These are phyloP conservation scores for Cyclospora cayetanensis DNA, from an alignment of 169 alveolate genomes.

Conservation along the genomic window DNA sequence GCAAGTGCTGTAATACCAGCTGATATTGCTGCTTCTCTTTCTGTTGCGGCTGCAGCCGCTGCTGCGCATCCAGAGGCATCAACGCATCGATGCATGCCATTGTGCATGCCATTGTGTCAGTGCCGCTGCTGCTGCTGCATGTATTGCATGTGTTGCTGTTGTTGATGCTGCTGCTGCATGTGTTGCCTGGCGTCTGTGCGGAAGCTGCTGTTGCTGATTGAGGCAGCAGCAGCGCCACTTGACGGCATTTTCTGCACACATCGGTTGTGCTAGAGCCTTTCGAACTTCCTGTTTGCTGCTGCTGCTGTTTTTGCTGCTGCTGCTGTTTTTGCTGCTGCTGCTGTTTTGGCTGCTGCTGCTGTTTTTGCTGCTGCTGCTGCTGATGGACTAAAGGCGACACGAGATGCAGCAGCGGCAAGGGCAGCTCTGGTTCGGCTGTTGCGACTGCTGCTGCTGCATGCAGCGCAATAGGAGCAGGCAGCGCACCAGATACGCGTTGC, in stretches of 20 bases:
- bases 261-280: no score
- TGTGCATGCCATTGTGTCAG: background rate
- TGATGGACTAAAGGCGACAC: background rate
- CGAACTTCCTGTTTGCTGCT: no score
- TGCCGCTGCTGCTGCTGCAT: background rate
- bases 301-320: no score
- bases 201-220: no score
- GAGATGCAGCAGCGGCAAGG: background rate
- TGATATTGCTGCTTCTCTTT: background rate
- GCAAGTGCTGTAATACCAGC: background rate
- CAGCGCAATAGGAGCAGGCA: background rate
- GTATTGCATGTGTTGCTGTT: no score
- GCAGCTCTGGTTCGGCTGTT: background rate
- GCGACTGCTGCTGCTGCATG: background rate
- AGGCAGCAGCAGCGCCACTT: no score
- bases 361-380: background rate
- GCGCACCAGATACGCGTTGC: no score
- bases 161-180: background rate
- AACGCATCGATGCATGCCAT: background rate
- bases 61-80: background rate
- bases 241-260: no score
- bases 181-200: background rate
- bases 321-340: background rate
- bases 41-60: background rate
- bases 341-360: background rate